Percentiles rank a stretch among this genome's conserved stretches.
These are phyloP conservation scores for Boehmeria nivea DNA, from an alignment of 306 rosid species.

Conservation along the genomic window DNA sequence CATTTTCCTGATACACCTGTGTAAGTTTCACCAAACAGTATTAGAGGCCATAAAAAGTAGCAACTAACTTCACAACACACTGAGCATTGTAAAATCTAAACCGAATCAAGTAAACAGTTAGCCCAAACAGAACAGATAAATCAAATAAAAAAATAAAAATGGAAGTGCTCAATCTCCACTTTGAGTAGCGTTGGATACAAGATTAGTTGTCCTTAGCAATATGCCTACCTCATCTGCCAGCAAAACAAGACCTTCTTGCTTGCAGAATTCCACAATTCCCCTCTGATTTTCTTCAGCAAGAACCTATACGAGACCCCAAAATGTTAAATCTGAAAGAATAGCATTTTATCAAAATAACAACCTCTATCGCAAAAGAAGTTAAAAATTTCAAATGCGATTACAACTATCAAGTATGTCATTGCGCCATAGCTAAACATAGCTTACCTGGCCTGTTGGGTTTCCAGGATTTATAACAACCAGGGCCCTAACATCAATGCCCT, in stretches of 20 bases:
- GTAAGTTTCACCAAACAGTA: neutral
- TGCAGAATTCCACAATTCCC: slow-evolving; percentile 74
- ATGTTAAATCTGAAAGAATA: neutral
- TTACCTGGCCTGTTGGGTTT: slow-evolving; percentile 96
- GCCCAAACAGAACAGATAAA: neutral
- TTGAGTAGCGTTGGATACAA: too few relatives aligned
- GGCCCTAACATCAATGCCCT: slow-evolving; percentile 78
- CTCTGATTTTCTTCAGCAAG: slow-evolving; percentile 71
- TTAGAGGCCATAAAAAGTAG: neutral
- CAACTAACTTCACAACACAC: too few relatives aligned
- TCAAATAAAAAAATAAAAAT: neutral
- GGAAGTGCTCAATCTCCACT: neutral
- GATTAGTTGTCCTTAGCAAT: neutral
- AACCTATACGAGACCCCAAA: slow-evolving; percentile 37
- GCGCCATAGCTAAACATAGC: slow-evolving; percentile 11
- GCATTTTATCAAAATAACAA: too few relatives aligned
- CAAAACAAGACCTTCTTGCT: slow-evolving; percentile 82
- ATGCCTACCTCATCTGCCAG: slow-evolving; percentile 89
- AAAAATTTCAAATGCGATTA: too few relatives aligned
- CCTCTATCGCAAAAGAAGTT: too few relatives aligned
- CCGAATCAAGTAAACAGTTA: neutral
- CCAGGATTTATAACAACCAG: slow-evolving; percentile 96
- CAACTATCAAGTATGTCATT: neutral
- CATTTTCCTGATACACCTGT: slow-evolving; percentile 85
- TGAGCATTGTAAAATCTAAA: slow-evolving; percentile 4